phyloP scores from a whole-genome alignment of 2,329 filamentous ascomycete species.

The Claviceps quebecensis region DNA sequence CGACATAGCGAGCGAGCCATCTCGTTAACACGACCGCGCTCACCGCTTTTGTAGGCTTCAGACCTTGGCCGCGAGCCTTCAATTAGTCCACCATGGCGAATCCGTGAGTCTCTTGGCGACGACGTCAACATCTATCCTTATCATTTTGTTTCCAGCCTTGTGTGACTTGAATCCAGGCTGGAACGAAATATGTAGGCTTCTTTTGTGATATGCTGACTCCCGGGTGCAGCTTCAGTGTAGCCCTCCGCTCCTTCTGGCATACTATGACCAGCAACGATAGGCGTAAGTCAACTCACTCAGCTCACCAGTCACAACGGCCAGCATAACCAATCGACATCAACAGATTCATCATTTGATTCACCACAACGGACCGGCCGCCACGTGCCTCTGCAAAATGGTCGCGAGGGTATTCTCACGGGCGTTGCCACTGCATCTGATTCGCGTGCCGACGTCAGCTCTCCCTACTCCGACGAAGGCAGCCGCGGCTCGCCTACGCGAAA shows the following conservation, averaged over 20 bases:
- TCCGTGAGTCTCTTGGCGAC: constrained; percentile 7
- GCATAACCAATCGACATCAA: neutral
- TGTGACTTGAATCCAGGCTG: neutral
- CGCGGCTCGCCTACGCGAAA: constrained; percentile 38
- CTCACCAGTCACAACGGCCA: neutral
- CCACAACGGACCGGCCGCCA: constrained; percentile 84
- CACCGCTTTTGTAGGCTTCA: neutral
- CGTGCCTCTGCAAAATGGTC: constrained; percentile 71
- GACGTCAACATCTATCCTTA: neutral
- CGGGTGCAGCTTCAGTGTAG: constrained; percentile 43
- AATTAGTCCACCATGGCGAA: constrained; percentile 9
- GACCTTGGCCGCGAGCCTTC: neutral
- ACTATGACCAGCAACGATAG: constrained; percentile 62
- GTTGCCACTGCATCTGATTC: constrained; percentile 85
- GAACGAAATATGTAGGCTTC: neutral
- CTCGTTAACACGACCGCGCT: no score
- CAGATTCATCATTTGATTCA: constrained; percentile 86
- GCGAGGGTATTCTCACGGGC: constrained; percentile 71
- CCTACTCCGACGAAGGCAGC: constrained; percentile 60
- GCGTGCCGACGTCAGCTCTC: constrained; percentile 64
- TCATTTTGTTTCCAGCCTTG: neutral
- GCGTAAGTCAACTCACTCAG: constrained; percentile 31
- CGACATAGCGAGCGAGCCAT: neutral
- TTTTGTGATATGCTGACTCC: neutral
- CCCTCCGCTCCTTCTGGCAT: constrained; percentile 92